Percentiles rank a stretch among this genome's conserved stretches.
phyloP scores from a whole-genome alignment of 1,139 yeast genomes.

The Geotrichum fermentans region DNA sequence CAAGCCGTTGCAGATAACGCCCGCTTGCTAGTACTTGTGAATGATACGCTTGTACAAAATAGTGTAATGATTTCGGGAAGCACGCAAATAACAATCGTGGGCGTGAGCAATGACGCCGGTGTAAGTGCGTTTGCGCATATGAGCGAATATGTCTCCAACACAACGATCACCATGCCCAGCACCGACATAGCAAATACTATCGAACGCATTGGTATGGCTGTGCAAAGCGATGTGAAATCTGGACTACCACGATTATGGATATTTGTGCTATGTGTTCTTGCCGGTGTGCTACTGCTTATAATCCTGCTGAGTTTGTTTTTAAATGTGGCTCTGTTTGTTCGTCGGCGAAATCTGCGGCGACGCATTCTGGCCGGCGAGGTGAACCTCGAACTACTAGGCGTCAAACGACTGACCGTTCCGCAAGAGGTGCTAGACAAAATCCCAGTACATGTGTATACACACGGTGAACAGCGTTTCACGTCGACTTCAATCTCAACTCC shows the following conservation, averaged over 20 bases:
- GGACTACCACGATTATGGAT: constrained; percentile 21
- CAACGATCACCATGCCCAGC: constrained; percentile 13
- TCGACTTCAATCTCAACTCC: background rate
- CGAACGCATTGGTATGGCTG: constrained; percentile 16
- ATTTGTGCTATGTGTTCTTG: constrained; percentile 22
- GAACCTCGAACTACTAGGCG: constrained; percentile 29
- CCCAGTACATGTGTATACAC: constrained; percentile 25
- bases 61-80: constrained; percentile 5
- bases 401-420: constrained; percentile 29
- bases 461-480: constrained; percentile 20
- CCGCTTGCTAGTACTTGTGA: constrained; percentile 15
- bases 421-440: constrained; percentile 25
- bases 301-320: constrained; percentile 20
- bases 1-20: constrained; percentile 19
- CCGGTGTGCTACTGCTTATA: constrained; percentile 19
- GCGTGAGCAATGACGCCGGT: constrained; percentile 10
- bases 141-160: constrained; percentile 12
- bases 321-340: constrained; percentile 24
- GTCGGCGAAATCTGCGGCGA: constrained; percentile 26
- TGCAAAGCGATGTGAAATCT: constrained; percentile 1
- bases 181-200: background rate
- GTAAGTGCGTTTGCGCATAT: constrained; percentile 13
- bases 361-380: constrained; percentile 30
- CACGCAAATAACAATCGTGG: constrained; percentile 11
- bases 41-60: constrained; percentile 6